Evolutionary conservation across 768 basidiomycete species (phyloP), one percentile per base, ranked within the genome.

Genomic region (Russula abietina): DNA sequence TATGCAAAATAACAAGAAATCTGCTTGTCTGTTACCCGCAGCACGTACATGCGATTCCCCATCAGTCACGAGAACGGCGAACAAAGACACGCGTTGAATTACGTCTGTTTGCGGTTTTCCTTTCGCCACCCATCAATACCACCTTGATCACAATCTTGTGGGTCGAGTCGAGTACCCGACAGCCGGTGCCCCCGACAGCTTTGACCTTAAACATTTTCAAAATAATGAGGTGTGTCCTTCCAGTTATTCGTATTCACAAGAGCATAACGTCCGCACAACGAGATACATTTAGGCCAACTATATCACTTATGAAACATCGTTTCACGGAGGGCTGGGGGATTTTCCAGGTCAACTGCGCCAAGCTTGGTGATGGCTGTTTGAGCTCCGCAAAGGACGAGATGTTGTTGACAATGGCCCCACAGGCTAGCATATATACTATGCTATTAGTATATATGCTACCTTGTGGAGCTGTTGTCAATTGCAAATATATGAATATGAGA

Each of bases 221-320:
- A 36, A 46, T 26, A 32, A 51, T 58, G 22, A 7, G 30, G 43
- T n/a, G 43, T 38, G 50, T 32, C 33, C 49, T 45, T 57, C 30
- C 50, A 30, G 38, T 24, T 9, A 32, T 53, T 43, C 17, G 22
- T 33, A 22, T 19, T 22, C 55, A 33, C 30, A 16, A 50, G 49
- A 33, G n/a, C 33, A 10, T 53, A n/a, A 58, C 24, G n/a, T 58
- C 57, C 62, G 62, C 57, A 55, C 57, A 48, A 64, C 14, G 26
- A 30, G 46, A 48, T 3, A 14, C 12, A 43, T 45, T 10, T 24
- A 28, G 38, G 43, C n/a, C 56, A 33, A 33, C 24, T 39, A 36
- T n/a, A n/a, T n/a, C n/a, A n/a, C n/a, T n/a, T n/a, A n/a, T n/a
- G n/a, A n/a, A n/a, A n/a, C n/a, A n/a, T n/a, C n/a, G n/a, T n/a